These are phyloP conservation scores for Pisolithus marmoratus DNA, from an alignment of 768 basidiomycete genomes.

Conservation along the genomic window DNA sequence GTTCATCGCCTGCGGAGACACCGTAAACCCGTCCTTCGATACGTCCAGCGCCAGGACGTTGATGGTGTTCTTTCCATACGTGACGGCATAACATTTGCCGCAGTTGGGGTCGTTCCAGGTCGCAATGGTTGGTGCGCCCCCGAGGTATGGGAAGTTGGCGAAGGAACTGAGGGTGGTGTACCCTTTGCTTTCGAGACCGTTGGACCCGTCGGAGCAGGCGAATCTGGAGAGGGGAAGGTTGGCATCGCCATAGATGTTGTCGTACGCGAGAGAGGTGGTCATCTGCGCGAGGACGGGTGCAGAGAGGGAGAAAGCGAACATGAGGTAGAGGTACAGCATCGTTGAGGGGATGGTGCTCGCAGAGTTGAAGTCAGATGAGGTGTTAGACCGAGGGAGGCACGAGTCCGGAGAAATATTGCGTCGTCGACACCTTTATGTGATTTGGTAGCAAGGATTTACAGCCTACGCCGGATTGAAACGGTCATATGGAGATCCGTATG, in stretches of 20 bases:
- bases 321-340: too few relatives aligned
- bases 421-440: too few relatives aligned
- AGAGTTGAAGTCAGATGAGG: too few relatives aligned
- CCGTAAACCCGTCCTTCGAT: slow-evolving; percentile 37
- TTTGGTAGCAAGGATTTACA: too few relatives aligned
- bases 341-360: too few relatives aligned
- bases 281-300: slow-evolving; percentile 15
- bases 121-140: slow-evolving; percentile 21
- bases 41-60: slow-evolving; percentile 52
- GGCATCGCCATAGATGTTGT: slow-evolving; percentile 31
- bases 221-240: slow-evolving; percentile 22
- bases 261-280: slow-evolving; percentile 30
- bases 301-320: too few relatives aligned
- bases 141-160: slow-evolving; percentile 33
- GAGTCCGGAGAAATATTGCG: too few relatives aligned
- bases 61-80: slow-evolving; percentile 31
- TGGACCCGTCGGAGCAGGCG: slow-evolving; percentile 34
- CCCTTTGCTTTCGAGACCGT: slow-evolving; percentile 31
- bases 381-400: too few relatives aligned
- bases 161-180: slow-evolving; percentile 35
- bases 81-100: slow-evolving; percentile 27
- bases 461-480: too few relatives aligned
- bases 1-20: slow-evolving; percentile 24
- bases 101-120: slow-evolving; percentile 21
- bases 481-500: too few relatives aligned